phyloP scores from a whole-genome alignment of 163 green algal genomes.

The Dunaliella salina region DNA sequence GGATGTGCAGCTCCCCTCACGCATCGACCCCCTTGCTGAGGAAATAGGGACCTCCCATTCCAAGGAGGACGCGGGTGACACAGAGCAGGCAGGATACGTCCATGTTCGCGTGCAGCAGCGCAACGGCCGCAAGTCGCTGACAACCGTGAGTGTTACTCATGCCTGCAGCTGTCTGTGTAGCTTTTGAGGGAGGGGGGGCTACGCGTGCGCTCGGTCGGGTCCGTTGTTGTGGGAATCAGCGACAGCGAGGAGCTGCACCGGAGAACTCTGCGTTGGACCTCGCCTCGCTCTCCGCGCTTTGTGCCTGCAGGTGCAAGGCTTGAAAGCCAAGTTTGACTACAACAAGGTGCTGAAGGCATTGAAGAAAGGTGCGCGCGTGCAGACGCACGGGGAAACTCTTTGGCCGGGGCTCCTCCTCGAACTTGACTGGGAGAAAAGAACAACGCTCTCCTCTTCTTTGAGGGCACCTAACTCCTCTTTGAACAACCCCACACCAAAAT shows the following conservation, averaged over 20 bases:
- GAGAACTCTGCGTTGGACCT: background rate
- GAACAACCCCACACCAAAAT: no score
- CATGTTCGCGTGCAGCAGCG: conserved; percentile 96
- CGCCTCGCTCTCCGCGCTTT: background rate
- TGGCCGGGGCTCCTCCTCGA: no score
- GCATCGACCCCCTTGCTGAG: conserved; percentile 6
- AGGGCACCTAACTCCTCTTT: no score
- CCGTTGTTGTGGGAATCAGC: background rate
- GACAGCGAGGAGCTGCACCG: no score
- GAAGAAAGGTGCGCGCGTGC: conserved; percentile 82
- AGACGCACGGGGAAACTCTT: no score
- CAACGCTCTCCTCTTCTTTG: no score
- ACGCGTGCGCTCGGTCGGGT: no score
- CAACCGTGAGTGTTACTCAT: conserved; percentile 69
- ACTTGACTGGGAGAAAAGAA: no score
- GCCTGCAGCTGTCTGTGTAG: no score
- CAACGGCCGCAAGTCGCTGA: conserved; percentile 97
- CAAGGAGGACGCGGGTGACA: background rate
- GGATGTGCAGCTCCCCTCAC: background rate
- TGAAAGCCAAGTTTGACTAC: conserved; percentile 88
- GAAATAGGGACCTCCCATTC: background rate
- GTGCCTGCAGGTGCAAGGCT: conserved; percentile 49
- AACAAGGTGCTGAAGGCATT: conserved; percentile 99
- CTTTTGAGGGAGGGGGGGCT: no score
- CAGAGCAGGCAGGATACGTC: conserved; percentile 63